These are phyloP conservation scores for Diaporthe aspalathi DNA, from an alignment of 2,329 filamentous ascomycete species.

Conservation along the genomic window DNA sequence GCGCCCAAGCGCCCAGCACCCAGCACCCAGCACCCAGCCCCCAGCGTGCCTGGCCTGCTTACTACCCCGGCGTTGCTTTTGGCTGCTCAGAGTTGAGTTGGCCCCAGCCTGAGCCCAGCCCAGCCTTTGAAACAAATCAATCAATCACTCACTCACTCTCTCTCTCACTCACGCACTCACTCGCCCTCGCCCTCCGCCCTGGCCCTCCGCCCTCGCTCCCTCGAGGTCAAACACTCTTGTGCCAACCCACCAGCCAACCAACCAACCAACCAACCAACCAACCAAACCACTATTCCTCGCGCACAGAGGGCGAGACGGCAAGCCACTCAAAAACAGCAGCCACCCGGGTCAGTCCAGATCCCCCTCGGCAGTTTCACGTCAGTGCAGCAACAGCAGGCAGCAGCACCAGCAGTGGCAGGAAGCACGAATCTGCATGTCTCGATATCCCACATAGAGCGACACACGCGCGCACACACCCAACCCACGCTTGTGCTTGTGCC, in stretches of 20 bases:
- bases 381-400: not conserved
- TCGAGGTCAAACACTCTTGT: constrained; percentile 17
- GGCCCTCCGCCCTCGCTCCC: not conserved
- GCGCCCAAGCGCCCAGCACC: no score
- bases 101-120: constrained; percentile 21
- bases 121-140: constrained; percentile 30
- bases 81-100: constrained; percentile 3
- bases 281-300: no score
- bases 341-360: not conserved
- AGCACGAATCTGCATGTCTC: constrained; percentile 12
- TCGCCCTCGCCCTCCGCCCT: not conserved
- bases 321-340: not conserved
- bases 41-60: not conserved
- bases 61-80: not conserved
- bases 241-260: not conserved
- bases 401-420: not conserved
- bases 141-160: constrained; percentile 23
- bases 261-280: not conserved
- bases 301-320: constrained; percentile 16
- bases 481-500: constrained; percentile 16
- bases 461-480: constrained; percentile 4
- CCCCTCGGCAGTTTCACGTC: not conserved
- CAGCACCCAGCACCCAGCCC: no score
- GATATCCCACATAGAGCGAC: constrained; percentile 2
- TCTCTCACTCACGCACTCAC: no score